Percentiles rank a stretch among this genome's conserved stretches.
These are phyloP conservation scores for Jatropha podagrica DNA, from an alignment of 441 rosid species.

Conservation along the genomic window DNA sequence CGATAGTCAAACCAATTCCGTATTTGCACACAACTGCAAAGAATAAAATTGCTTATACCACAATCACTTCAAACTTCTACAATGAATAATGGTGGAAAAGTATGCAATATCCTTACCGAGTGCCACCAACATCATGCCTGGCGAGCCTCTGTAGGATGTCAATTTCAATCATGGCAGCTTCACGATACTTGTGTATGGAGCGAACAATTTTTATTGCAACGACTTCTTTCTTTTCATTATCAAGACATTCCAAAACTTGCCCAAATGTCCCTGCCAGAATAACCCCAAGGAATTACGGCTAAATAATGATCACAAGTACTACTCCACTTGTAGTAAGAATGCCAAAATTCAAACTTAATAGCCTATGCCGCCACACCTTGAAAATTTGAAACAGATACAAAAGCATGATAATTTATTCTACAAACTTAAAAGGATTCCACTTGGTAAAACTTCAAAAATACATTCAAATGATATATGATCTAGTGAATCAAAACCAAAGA, in stretches of 20 bases:
- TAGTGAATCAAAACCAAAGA: neutral
- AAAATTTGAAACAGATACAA: too few relatives aligned
- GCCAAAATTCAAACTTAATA: neutral
- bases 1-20: slow-evolving; percentile 99
- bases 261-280: slow-evolving; percentile 74
- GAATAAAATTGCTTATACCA: slow-evolving; percentile 67
- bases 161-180: slow-evolving; percentile 94
- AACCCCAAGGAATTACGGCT: slow-evolving; percentile 12
- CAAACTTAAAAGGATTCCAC: neutral
- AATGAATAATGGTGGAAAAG: slow-evolving; percentile 22
- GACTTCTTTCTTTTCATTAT: slow-evolving; percentile 63
- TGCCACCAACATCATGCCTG: slow-evolving; percentile 68
- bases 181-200: slow-evolving; percentile 77
- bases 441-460: neutral
- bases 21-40: slow-evolving; percentile 99
- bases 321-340: neutral
- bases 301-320: neutral
- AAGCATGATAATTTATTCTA: neutral
- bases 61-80: slow-evolving; percentile 38
- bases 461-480: neutral
- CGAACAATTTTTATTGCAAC: slow-evolving; percentile 93
- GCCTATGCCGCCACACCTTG: too few relatives aligned
- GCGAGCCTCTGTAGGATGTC: slow-evolving; percentile 80
- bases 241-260: slow-evolving; percentile 89
- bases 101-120: slow-evolving; percentile 56